Evolutionary conservation across 345 rosid species (phyloP), one percentile per base, ranked within the genome.

Genomic region (Lumnitzera racemosa): DNA sequence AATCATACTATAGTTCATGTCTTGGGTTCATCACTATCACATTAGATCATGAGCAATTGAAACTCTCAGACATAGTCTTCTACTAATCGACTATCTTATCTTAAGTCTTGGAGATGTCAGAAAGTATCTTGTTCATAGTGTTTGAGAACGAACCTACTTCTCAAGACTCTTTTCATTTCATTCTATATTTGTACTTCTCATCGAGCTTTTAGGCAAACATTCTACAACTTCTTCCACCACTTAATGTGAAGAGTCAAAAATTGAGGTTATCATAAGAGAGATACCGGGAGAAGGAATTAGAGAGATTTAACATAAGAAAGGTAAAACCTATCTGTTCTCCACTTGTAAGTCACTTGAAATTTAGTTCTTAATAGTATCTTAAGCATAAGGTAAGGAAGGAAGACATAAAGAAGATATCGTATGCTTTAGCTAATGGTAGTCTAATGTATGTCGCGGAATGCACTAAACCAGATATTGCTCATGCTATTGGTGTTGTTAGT

Each of bases 191-290:
- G 1, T 0, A 20, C 20, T 20, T 20, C 20, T 20, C 1, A 1
- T 20, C 20, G 20, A 1, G 20, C 20, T 20, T 1, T 20, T 1
- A 20, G 20, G 20, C 20, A 20, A 20, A 20, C 20, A 20, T 20
- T 0, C 20, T 20, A 20, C 20, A 20, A 20, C 20, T 20, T 20
- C 20, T 20, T 20, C 20, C 20, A 20, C 20, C 46, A 12, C 55
- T 24, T 12, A 46, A 61, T 43, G 13, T 43, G 46, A 48, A 61
- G 46, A 61, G 48, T 20, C 13, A 24, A 13, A 24, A 60, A 24
- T 15, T 60, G 48, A 47, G 20, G 54, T 24, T 60, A 29, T 60
- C 63, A 12, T 54, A 61, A 49, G 55, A 61, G 15, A 49, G 13
- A 20, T 61, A 61, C 20, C 12, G 24, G 13, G n/a, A 60, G 46